Evolutionary conservation across 164 flowering plant genomes (phyloP), one percentile per base, ranked within the genome.

Genomic region (Vitis riparia): DNA sequence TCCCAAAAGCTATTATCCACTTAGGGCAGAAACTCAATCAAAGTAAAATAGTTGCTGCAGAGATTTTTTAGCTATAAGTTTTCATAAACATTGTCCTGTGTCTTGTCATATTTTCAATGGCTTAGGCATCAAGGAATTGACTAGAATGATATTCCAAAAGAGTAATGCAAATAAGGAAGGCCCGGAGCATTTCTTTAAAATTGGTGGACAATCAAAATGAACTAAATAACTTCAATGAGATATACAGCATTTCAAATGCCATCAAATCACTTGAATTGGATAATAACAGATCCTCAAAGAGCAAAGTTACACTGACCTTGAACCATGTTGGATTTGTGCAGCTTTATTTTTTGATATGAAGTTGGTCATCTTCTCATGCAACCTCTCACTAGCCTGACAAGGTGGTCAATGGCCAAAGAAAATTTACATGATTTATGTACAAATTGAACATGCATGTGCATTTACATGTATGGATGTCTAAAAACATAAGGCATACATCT

Each of bases 341-440:
- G 98, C 99, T 85, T 92, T 96, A 68, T 96, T 96, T 79, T 93
- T 96, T 56, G 95, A 85, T 51, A 91, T 72, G 59, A 96, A 96
- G 74, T 75, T 86, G 69, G 88, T 89, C 97, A 96, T 92, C 84
- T 93, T 96, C 66, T 89, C 94, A 77, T 84, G 87, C 79, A 96
- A 78, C 61, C 89, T 74, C 76, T 87, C 97, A 82, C 95, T 92
- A 73, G 98, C 99, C 99, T 96, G 88, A 67, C 57, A 78, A 69
- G n/a, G 32, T 65, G 59, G 19, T 77, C 17, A 62, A 57, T 74
- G 63, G 66, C 75, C 53, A 83, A 71, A 68, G 9, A 63, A 56
- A 6, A 55, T 63, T 37, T 13, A 55, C 44, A 37, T 37, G 44
- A 37, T 37, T 37, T 37, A 37, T 37, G 44, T 37, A 37, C 44